Percentiles rank a stretch among this genome's conserved stretches.
Conservation (phyloP, 257 asterid genomes). For the Sherardia arvensis region DNA sequence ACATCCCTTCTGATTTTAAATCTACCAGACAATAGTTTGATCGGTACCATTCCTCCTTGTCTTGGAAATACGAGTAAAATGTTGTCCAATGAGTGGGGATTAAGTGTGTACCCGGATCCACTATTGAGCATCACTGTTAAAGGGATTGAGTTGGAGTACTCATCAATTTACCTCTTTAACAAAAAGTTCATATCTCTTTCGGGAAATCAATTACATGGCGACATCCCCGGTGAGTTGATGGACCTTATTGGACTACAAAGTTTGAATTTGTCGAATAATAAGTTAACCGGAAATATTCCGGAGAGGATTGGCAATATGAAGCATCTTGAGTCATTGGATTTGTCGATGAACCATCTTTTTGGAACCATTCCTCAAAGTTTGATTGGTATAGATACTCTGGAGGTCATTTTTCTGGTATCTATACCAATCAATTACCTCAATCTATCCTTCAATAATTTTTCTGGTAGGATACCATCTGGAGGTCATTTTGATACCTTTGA, state of each 20-base stretch:
- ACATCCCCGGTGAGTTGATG: constrained; percentile 8
- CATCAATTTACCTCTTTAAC: no score
- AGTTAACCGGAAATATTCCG: constrained; percentile 19
- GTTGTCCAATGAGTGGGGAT: background rate
- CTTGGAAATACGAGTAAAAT: background rate
- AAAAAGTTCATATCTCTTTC: no score
- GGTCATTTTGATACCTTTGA: background rate
- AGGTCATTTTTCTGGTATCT: background rate
- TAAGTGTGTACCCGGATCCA: background rate
- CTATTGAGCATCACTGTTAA: background rate
- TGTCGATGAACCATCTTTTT: constrained; percentile 15
- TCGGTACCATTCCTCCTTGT: constrained; percentile 20
- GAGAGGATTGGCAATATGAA: constrained; percentile 20
- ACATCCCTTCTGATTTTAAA: constrained; percentile 13
- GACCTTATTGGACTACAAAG: background rate
- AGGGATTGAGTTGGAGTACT: constrained; percentile 4
- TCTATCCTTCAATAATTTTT: background rate
- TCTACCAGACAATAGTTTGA: constrained; percentile 15
- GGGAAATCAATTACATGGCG: no score
- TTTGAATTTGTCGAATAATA: constrained; percentile 18
- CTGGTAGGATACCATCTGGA: background rate
- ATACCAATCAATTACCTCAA: background rate
- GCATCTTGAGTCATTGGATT: constrained; percentile 25
- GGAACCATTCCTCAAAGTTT: constrained; percentile 24
- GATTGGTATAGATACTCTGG: constrained; percentile 11